phyloP scores from a whole-genome alignment of 2,329 filamentous ascomycete species.

The Thielaviopsis musarum region DNA sequence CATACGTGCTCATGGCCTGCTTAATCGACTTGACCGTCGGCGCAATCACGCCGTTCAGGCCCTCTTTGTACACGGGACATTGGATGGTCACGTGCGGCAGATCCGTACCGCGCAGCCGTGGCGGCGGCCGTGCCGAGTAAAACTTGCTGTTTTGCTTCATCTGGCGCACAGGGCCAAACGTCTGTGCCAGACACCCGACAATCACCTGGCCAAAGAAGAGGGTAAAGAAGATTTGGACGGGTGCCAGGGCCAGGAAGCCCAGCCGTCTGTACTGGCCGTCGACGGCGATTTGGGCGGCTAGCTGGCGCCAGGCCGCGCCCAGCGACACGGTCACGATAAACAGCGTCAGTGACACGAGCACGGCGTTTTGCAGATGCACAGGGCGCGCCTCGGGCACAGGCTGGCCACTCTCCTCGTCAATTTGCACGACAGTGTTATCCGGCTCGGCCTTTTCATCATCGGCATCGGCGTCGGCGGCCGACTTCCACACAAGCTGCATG shows the following conservation, averaged over 20 bases:
- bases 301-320: slow-evolving; percentile 51
- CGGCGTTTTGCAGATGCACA: slow-evolving; percentile 52
- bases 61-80: slow-evolving; percentile 79
- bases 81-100: slow-evolving; percentile 69
- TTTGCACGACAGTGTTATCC: slow-evolving; percentile 32
- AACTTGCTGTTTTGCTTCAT: slow-evolving; percentile 63
- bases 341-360: slow-evolving; percentile 50
- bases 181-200: slow-evolving; percentile 56
- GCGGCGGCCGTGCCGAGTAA: slow-evolving; percentile 57
- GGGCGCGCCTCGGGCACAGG: slow-evolving; percentile 46
- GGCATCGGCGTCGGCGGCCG: slow-evolving; percentile 24
- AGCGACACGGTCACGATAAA: slow-evolving; percentile 47
- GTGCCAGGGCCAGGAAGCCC: slow-evolving; percentile 47
- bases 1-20: slow-evolving; percentile 59
- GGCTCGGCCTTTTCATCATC: slow-evolving; percentile 24
- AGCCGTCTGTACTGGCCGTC: slow-evolving; percentile 47
- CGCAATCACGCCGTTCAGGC: slow-evolving; percentile 54
- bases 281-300: slow-evolving; percentile 51
- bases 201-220: slow-evolving; percentile 70
- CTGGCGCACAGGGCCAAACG: slow-evolving; percentile 59
- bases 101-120: slow-evolving; percentile 35
- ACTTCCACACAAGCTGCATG: slow-evolving; percentile 62
- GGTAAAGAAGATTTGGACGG: slow-evolving; percentile 64
- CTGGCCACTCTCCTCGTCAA: slow-evolving; percentile 58
- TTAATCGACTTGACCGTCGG: slow-evolving; percentile 67